Base-by-base conservation (phyloP, 1,284 basidiomycete genomes). In the Phenoliferia sp. region DNA sequence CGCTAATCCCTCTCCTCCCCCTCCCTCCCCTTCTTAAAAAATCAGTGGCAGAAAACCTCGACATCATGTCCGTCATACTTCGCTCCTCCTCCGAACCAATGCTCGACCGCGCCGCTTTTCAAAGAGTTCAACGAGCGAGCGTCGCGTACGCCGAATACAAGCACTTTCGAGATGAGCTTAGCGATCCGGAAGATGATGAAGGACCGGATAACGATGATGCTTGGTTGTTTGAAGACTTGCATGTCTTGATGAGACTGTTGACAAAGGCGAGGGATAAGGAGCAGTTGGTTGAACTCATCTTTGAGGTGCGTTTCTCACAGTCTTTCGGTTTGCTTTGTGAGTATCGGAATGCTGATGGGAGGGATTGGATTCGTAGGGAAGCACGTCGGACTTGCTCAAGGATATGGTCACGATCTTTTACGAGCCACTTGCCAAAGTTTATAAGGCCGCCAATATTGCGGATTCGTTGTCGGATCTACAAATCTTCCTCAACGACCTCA, bases 361-460 rank as follows among this genome's bases (percentile, higher is more conserved):
- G n/a, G n/a, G 32, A 10, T 50, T 36, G 19, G 28, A 52, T 22
- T 1, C 57, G 2, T 69, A 95, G 92, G 94, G 94, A 17, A 89
- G 89, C 52, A 99, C 96, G 0, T 88, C 96, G 3, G 95, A 98
- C 59, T 82, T 99, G 50, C 82, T 99, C 75, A 98, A 95, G 80
- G 96, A 99, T 78, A 98, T 99, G 69, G 94, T 99, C 75, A 98
- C 96, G 16, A 99, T 99, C 69, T 99, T 99, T 80, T 99, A 99
- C 79, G 82, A 94, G 0, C 96, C 96, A 1, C 83, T 99, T n/a
- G 96, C 96, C 0, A 92, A 95, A 76, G 96, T 99, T 2, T 99
- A 99, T 82, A 90, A 92, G 77, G 95, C 95, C 4, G 96, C 96
- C 5, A 97, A 91, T 78, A 97, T 99, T 64, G 90, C 91, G 15